Conservation (phyloP, 2,329 filamentous ascomycete genomes). For the Colletotrichum sp. region DNA sequence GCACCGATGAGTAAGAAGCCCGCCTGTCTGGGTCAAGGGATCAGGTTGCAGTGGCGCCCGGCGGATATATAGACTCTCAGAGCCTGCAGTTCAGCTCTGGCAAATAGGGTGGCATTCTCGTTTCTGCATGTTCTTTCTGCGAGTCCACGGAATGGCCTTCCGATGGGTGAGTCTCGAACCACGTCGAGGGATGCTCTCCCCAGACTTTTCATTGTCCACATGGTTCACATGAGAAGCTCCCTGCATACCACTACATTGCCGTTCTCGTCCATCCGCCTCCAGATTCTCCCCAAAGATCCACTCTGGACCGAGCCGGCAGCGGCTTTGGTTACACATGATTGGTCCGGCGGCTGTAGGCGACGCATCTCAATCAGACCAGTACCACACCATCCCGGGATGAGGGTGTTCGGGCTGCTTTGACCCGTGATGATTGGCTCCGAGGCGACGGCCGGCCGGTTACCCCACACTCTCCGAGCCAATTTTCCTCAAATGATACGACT, state of each 20-base stretch:
- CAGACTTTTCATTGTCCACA: slow-evolving; percentile 15
- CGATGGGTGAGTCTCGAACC: slow-evolving; percentile 6
- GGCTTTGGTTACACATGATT: slow-evolving; percentile 3
- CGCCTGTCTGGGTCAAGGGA: background rate
- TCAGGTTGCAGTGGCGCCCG: background rate
- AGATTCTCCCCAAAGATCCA: slow-evolving; percentile 6
- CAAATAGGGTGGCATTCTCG: background rate
- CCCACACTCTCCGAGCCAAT: slow-evolving; percentile 15
- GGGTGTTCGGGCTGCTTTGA: slow-evolving; percentile 9
- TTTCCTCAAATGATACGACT: slow-evolving; percentile 19
- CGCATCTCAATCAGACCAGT: background rate
- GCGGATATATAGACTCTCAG: slow-evolving; percentile 6
- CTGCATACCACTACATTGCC: slow-evolving; percentile 17
- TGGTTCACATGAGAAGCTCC: slow-evolving; percentile 7
- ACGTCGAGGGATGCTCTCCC: slow-evolving; percentile 20
- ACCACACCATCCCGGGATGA: background rate
- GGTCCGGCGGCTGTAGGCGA: background rate
- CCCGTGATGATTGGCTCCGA: slow-evolving; percentile 14
- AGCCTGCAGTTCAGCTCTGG: background rate
- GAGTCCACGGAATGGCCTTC: background rate
- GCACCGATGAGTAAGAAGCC: background rate
- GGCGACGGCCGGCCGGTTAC: slow-evolving; percentile 6
- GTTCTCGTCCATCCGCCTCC: slow-evolving; percentile 18
- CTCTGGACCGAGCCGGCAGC: slow-evolving; percentile 22
- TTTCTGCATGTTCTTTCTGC: background rate